Conservation (phyloP, 331 rosid genomes). For the Rhamnella rubrinervis region DNA sequence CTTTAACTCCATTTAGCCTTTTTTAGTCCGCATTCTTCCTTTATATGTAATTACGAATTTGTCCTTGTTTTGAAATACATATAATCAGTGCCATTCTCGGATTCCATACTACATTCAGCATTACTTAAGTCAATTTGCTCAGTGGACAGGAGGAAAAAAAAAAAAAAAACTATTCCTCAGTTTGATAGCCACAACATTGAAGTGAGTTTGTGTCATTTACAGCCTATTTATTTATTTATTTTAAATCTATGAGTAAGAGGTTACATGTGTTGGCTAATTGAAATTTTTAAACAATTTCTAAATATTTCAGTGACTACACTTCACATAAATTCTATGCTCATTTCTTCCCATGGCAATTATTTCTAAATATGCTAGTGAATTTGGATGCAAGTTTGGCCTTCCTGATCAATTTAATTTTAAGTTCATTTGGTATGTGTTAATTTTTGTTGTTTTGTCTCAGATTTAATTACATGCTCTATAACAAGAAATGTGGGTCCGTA, state of each 20-base stretch:
- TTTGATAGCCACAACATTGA: background rate
- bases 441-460: constrained; percentile 42
- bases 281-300: too few species aligned
- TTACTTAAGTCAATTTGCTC: background rate
- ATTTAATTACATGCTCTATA: constrained; percentile 69
- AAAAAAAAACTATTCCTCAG: background rate
- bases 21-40: background rate
- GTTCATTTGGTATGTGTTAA: constrained; percentile 17
- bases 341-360: too few species aligned
- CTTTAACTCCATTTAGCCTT: background rate
- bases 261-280: too few species aligned
- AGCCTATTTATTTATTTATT: too few species aligned
- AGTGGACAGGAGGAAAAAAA: too few species aligned
- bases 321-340: too few species aligned
- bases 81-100: background rate
- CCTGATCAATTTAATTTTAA: constrained; percentile 1
- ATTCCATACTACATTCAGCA: background rate
- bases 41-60: background rate
- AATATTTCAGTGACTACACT: too few species aligned
- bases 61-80: background rate
- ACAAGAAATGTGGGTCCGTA: constrained; percentile 87
- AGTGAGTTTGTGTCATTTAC: too few species aligned
- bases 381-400: background rate
- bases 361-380: too few species aligned
- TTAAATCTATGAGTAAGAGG: too few species aligned